phyloP scores from a whole-genome alignment of 1,284 basidiomycete species.

The Ganoderma lingzhi region DNA sequence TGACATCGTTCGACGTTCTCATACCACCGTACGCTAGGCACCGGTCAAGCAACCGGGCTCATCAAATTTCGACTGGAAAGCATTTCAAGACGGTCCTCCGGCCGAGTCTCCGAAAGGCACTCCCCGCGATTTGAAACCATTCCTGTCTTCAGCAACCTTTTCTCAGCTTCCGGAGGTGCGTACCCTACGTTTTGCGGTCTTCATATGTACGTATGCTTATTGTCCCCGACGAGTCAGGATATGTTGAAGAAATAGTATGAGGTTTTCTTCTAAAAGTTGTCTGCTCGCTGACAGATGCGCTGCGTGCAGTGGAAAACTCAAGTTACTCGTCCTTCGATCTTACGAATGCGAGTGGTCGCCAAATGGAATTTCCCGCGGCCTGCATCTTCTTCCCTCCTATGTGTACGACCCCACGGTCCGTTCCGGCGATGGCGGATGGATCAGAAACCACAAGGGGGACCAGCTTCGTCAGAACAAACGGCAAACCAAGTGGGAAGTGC shows the following conservation, averaged over 20 bases:
- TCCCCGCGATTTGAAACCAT: not conserved
- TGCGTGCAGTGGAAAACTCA: not conserved
- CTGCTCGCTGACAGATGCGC: not conserved
- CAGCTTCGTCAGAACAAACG: not conserved
- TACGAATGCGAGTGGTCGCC: conserved; percentile 11
- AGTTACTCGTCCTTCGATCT: conserved; percentile 7
- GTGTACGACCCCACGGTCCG: conserved; percentile 15
- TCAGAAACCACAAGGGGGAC: not conserved
- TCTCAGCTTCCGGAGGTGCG: not conserved
- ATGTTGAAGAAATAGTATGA: not conserved
- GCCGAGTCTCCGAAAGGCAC: not conserved
- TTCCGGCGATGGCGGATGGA: conserved; percentile 8
- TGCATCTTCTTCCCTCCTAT: conserved; percentile 9
- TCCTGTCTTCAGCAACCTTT: conserved; percentile 3
- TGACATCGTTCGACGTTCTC: not conserved
- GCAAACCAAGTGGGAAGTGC: conserved; percentile 6
- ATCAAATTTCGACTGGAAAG: not conserved
- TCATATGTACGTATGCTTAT: not conserved
- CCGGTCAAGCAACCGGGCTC: not conserved
- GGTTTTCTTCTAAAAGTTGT: not conserved
- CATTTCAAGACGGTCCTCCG: not conserved
- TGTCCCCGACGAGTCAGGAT: not conserved
- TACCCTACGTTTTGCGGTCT: too few relatives aligned
- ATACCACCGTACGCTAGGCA: not conserved
- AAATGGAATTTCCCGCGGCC: conserved; percentile 1